A percentile compares a stretch with the other conserved stretches of the same genome.
These are phyloP conservation scores for Podospora sp. DNA, from an alignment of 495 filamentous ascomycete genomes.

Conservation along the genomic window DNA sequence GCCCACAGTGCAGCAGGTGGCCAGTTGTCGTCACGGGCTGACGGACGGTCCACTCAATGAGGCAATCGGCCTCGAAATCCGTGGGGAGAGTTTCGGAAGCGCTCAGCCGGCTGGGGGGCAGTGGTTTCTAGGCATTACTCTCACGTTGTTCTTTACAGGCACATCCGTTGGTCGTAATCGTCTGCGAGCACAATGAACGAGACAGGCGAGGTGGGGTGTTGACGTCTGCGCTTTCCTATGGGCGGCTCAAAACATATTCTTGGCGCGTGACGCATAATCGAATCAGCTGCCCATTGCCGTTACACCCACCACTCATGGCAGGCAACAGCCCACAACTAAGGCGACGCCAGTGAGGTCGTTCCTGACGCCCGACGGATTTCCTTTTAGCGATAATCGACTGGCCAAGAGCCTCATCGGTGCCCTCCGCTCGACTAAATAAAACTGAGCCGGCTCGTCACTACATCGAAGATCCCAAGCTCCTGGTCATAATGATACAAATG, in stretches of 20 bases:
- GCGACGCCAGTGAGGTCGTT: no score
- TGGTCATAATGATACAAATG: neutral
- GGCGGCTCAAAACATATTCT: neutral
- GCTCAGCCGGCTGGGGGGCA: neutral
- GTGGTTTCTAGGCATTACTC: neutral
- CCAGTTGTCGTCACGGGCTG: slow-evolving; percentile 15
- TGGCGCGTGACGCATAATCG: slow-evolving; percentile 13
- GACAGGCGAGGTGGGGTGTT: slow-evolving; percentile 12
- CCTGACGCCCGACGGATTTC: neutral
- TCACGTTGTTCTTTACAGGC: neutral
- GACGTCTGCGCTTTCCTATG: neutral
- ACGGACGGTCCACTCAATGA: slow-evolving; percentile 5
- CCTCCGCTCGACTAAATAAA: neutral
- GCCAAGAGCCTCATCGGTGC: neutral
- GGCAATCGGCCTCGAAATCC: neutral
- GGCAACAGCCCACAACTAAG: no score
- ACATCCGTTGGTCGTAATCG: neutral
- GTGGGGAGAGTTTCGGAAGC: slow-evolving; percentile 7
- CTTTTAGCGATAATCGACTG: neutral
- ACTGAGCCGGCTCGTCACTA: neutral
- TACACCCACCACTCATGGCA: neutral
- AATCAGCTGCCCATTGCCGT: slow-evolving; percentile 3
- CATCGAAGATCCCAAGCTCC: neutral
- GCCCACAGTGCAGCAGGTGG: slow-evolving; percentile 8
- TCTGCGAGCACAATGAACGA: neutral